Evolutionary conservation across 2,329 filamentous ascomycete genomes (phyloP), one percentile per base, ranked within the genome.

Genomic region (Ceratocystis huliohia): DNA sequence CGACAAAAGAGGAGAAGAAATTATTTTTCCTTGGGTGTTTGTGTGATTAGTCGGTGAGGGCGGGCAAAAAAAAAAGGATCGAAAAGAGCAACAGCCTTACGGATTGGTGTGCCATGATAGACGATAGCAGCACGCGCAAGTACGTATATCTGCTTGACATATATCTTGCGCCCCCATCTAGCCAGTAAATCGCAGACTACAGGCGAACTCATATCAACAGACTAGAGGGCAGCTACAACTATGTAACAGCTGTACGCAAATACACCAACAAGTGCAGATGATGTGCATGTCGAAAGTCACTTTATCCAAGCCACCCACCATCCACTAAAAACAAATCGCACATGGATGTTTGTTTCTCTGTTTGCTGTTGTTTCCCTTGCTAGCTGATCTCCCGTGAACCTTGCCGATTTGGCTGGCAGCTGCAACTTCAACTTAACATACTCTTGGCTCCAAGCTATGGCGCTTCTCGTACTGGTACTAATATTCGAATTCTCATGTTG

Each of bases 41-140:
- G 48, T 50, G n/a, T 53, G 48, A 53, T 13, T 53, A 25, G 48
- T 53, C 48, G 48, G 48, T 53, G 20, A 53, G 48, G 48, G n/a
- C 5, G 37, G 41, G 41, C 30, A 45, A 25, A 41, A 63, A 25
- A 25, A 62, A 46, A 63, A 63, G 30, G 37, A 63, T 17, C 17
- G 25, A 41, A 41, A 46, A 63, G 22, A 53, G 48, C 48, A 53
- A 53, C 22, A 53, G 48, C 48, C 48, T 53, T 25, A 28, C 15
- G 48, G 48, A 53, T 53, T 53, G 15, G 48, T 28, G 22, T n/a
- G 48, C 20, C 25, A 22, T 53, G 25, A 15, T 15, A 53, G 48
- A 28, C 10, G 25, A 53, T 53, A 53, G n/a, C 17, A n/a, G 8
- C 20, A 48, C 20, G 6, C 17, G 2, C 8, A 48, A 7, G 17